A percentile compares a stretch with the other conserved stretches of the same genome.
These are phyloP conservation scores for Scalesia atractyloides DNA, from an alignment of 129 eudicot genomes.

Conservation along the genomic window DNA sequence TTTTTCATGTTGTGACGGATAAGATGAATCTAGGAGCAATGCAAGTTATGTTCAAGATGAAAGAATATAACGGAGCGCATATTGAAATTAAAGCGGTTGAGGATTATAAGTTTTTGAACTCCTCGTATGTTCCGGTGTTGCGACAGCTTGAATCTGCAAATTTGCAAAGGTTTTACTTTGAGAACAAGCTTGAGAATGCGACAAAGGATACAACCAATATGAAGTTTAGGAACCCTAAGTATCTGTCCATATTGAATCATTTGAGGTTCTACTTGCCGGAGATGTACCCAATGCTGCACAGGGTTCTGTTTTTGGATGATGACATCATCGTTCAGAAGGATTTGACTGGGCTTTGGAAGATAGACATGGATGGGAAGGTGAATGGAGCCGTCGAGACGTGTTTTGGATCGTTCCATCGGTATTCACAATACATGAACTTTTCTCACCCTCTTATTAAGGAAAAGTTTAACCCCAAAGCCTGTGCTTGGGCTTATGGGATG, in stretches of 20 bases:
- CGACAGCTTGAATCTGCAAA: constrained; percentile 83
- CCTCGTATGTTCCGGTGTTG: constrained; percentile 84
- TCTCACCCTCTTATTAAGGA: constrained; percentile 85
- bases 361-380: constrained; percentile 95
- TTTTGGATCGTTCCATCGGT: constrained; percentile 88
- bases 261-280: constrained; percentile 88
- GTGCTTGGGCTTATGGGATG: constrained; percentile 99
- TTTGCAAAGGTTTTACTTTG: constrained; percentile 75
- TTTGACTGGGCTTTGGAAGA: constrained; percentile 89
- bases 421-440: constrained; percentile 89
- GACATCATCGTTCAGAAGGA: constrained; percentile 92
- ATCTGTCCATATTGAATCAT: constrained; percentile 83
- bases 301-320: constrained; percentile 89
- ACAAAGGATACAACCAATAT: constrained; percentile 88
- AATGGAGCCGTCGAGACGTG: constrained; percentile 96
- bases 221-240: constrained; percentile 95
- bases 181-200: constrained; percentile 89
- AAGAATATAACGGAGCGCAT: constrained; percentile 83
- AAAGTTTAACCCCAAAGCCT: constrained; percentile 82
- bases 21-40: constrained; percentile 97
- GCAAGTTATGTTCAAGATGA: constrained; percentile 98
- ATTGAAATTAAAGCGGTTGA: constrained; percentile 93
- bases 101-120: constrained; percentile 85
- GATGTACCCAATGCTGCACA: constrained; percentile 86
- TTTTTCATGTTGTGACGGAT: constrained; percentile 92